These are phyloP conservation scores for Pleurotus cornucopiae DNA, from an alignment of 768 basidiomycete species.

Conservation along the genomic window DNA sequence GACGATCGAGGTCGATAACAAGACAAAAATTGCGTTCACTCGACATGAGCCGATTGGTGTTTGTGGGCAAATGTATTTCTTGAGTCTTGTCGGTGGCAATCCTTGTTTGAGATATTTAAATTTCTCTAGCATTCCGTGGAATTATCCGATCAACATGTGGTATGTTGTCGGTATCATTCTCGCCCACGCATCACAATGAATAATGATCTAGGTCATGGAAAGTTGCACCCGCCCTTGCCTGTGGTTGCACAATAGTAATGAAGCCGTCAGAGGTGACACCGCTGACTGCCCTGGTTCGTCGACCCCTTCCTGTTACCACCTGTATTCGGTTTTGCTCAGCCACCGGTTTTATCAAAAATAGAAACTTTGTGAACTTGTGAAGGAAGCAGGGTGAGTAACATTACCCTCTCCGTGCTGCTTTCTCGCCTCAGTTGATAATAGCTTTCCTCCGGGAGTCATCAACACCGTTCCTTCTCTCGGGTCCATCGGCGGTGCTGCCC, in stretches of 20 bases:
- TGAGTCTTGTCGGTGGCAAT: neutral
- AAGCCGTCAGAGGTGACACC: conserved; percentile 90
- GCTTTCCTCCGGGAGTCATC: conserved; percentile 88
- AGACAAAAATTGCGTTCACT: conserved; percentile 80
- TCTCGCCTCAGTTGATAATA: conserved; percentile 22
- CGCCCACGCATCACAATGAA: too few species aligned
- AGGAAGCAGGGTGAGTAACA: conserved; percentile 70
- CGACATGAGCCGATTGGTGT: conserved; percentile 92
- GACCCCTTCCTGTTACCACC: conserved; percentile 1
- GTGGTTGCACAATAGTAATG: conserved; percentile 92
- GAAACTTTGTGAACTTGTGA: conserved; percentile 81
- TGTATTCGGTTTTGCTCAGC: conserved; percentile 5
- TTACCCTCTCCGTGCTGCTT: neutral
- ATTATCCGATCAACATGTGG: conserved; percentile 90
- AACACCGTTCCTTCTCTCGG: conserved; percentile 88
- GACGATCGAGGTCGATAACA: conserved; percentile 79
- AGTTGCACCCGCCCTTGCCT: conserved; percentile 86
- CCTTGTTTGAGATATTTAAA: conserved; percentile 6
- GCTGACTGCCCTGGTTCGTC: conserved; percentile 69
- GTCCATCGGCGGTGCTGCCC: conserved; percentile 76
- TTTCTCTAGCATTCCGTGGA: conserved; percentile 77
- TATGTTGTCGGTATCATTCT: conserved; percentile 20
- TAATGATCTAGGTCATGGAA: conserved; percentile 70
- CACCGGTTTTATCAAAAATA: conserved; percentile 19
- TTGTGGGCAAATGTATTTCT: conserved; percentile 80